phyloP scores from a whole-genome alignment of 495 filamentous ascomycete species.

The Xylaria palmicola region DNA sequence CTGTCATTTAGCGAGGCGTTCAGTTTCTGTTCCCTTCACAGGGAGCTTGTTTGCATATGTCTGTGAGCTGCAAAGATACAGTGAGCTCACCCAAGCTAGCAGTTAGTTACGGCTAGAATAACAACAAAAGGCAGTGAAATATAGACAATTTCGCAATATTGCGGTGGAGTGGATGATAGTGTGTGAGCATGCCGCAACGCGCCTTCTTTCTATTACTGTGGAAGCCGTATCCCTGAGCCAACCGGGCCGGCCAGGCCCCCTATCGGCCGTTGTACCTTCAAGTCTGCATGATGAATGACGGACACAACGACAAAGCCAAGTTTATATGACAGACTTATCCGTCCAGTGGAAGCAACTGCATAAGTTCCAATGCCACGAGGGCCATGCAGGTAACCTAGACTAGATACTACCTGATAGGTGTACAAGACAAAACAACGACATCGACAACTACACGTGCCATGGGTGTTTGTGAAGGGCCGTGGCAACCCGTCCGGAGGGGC shows the following conservation, averaged over 20 bases:
- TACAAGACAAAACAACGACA: not conserved
- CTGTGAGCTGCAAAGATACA: constrained; percentile 5
- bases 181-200: too few species aligned
- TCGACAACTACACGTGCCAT: not conserved
- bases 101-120: not conserved
- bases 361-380: not conserved
- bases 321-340: not conserved
- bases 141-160: too few species aligned
- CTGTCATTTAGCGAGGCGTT: constrained; percentile 34
- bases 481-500: not conserved
- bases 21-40: constrained; percentile 19
- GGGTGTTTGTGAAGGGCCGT: not conserved
- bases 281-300: too few species aligned
- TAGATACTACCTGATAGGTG: not conserved
- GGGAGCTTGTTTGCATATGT: constrained; percentile 12
- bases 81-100: not conserved
- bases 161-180: too few species aligned
- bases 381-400: not conserved
- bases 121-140: constrained; percentile 2
- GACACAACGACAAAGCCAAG: too few species aligned
- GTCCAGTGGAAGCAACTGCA: not conserved
- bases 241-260: too few species aligned
- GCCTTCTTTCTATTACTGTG: too few species aligned
- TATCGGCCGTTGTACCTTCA: too few species aligned
- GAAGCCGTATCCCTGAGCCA: too few species aligned